These are phyloP conservation scores for Cotoneaster glaucophyllus DNA, from an alignment of 306 rosid genomes.

Conservation along the genomic window DNA sequence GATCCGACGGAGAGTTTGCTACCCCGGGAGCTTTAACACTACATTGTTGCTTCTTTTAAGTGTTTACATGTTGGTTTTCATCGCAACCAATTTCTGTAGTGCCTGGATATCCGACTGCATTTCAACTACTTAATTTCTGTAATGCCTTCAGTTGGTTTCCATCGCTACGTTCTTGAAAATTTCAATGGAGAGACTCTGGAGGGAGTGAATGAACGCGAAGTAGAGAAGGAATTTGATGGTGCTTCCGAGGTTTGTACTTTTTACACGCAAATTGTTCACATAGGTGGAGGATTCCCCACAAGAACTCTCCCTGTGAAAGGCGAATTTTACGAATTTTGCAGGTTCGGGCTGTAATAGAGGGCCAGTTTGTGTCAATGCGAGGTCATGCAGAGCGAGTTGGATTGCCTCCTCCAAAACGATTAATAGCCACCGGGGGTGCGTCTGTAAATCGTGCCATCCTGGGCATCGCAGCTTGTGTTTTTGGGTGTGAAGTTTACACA, in stretches of 20 bases:
- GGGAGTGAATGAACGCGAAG: constrained; percentile 50
- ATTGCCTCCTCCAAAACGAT: constrained; percentile 83
- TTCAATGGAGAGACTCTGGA: constrained; percentile 44
- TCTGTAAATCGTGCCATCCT: constrained; percentile 76
- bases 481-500: constrained; percentile 85
- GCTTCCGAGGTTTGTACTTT: constrained; percentile 70
- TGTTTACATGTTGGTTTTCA: background rate
- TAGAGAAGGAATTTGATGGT: constrained; percentile 71
- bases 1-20: background rate
- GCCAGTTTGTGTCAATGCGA: constrained; percentile 85
- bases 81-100: background rate
- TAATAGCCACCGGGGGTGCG: constrained; percentile 98
- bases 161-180: constrained; percentile 65
- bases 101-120: background rate
- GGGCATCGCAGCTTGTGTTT: constrained; percentile 63
- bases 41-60: background rate
- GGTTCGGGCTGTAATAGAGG: constrained; percentile 83
- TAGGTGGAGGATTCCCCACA: constrained; percentile 7
- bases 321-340: constrained; percentile 22
- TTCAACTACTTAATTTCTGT: background rate
- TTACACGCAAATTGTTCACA: background rate
- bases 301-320: background rate
- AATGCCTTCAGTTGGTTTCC: constrained; percentile 62
- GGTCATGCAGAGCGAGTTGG: constrained; percentile 97
- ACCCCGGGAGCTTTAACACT: background rate